Conservation (phyloP, 108 stramenopile genomes). For the Pseudonitzschia pungens region DNA sequence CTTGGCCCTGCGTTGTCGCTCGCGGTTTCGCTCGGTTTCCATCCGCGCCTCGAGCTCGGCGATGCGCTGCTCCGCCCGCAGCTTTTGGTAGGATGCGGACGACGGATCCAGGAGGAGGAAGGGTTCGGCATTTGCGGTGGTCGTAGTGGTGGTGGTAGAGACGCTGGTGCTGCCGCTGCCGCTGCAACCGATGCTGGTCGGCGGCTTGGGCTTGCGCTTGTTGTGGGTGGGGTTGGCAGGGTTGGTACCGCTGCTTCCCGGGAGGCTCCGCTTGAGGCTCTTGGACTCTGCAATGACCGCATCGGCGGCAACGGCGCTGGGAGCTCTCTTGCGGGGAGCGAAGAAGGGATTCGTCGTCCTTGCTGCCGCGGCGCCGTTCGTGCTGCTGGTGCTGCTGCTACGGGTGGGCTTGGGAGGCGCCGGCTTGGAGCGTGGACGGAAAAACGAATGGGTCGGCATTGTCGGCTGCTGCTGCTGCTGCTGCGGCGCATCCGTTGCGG, state of each 20-base stretch:
- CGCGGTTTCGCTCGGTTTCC: conserved; percentile 38
- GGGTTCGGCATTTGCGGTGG: background rate
- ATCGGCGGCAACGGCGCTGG: background rate
- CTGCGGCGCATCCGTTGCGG: background rate
- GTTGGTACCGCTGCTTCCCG: background rate
- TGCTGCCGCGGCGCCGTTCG: background rate
- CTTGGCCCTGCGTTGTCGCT: conserved; percentile 39
- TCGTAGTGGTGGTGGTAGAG: background rate
- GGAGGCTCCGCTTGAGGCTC: conserved; percentile 8
- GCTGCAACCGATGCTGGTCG: background rate
- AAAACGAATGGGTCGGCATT: conserved; percentile 3
- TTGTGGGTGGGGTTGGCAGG: no score
- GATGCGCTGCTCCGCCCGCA: conserved; percentile 53
- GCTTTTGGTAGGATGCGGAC: conserved; percentile 19
- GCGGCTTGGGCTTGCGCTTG: no score
- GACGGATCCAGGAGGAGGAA: background rate
- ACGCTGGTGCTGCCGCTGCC: background rate
- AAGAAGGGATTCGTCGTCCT: conserved; percentile 27
- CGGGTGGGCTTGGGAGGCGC: background rate
- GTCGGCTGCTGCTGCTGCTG: background rate
- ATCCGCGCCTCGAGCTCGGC: conserved; percentile 57
- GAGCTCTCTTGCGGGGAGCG: conserved; percentile 14
- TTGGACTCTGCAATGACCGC: background rate
- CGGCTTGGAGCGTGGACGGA: background rate
- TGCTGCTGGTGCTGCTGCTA: background rate